Evolutionary conservation across 106 monocot species (phyloP).

Genomic region (Narthecium ossifragum): DNA sequence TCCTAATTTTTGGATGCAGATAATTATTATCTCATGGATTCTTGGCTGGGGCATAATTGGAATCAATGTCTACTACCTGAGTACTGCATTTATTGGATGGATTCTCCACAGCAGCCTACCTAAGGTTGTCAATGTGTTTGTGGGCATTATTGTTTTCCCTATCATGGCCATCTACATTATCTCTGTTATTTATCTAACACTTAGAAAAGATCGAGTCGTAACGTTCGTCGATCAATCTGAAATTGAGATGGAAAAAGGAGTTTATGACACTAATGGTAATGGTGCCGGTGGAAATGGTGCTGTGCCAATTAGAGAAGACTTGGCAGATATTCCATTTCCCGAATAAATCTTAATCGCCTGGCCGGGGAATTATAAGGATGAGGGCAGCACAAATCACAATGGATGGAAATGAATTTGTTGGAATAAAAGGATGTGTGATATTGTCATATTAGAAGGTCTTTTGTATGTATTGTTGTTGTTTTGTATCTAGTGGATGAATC

Average conservation of each 20-base stretch:
- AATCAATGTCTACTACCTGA: constrained; percentile 78
- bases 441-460: too few species aligned
- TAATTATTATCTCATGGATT: constrained; percentile 61
- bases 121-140: constrained; percentile 36
- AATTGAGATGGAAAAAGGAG: constrained; percentile 39
- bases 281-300: constrained; percentile 1
- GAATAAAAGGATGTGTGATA: too few species aligned
- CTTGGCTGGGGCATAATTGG: constrained; percentile 54
- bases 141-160: constrained; percentile 65
- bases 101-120: constrained; percentile 53
- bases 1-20: constrained; percentile 25
- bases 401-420: too few species aligned
- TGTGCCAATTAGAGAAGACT: constrained; percentile 45
- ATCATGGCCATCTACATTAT: constrained; percentile 60
- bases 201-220: constrained; percentile 46
- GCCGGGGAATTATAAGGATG: too few species aligned
- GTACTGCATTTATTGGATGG: constrained; percentile 65
- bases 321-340: constrained; percentile 44
- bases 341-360: constrained; percentile 15
- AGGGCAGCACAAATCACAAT: too few species aligned
- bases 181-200: constrained; percentile 43
- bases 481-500: too few species aligned
- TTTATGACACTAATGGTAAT: not conserved
- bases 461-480: too few species aligned
- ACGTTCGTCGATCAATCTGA: constrained; percentile 28